Evolutionary conservation across 108 stramenopile genomes (phyloP), one percentile per base, ranked within the genome.

Genomic region (Fragilariopsis cylindrus): DNA sequence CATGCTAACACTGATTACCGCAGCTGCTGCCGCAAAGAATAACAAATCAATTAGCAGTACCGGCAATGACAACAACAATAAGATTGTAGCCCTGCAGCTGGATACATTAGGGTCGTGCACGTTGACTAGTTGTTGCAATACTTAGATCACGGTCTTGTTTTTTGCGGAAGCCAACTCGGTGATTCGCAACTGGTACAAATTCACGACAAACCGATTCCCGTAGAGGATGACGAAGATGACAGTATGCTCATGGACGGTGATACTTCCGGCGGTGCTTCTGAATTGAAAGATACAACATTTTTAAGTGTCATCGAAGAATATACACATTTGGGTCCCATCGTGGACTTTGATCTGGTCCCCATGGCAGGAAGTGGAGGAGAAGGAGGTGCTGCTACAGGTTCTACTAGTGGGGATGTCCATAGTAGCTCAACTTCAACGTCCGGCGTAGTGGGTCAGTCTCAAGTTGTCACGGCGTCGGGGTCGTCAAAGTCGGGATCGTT

Each of bases 401-500:
- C 60, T 62, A 76, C 57, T 13, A 69, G 16, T 19, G 21, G 15
- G 63, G 52, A 15, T 53, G 15, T 13, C 15, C 15, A 13, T 53
- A 53, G 15, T 53, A 53, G 15, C 52, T 57, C 57, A 8, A 1
- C 57, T 7, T 57, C 57, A 13, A 13, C 30, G 57, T 21, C 18
- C 57, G 60, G 39, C 41, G 55, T 63, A 69, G 76, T 60, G 8
- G 71, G 49, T 9, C 92, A 96, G 67, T 84, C 84, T 11, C 90
- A 97, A 57, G 91, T 97, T 7, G 99, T 97, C 30, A 99, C 99
- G 0, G 95, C 94, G 71, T 92, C 92, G 7, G 99, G 99, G 11
- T 84, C 87, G 48, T 88, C 77, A 57, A 89, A 85, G 69, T 90
- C 92, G 19, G 97, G 97, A 18, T 87, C 88, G 52, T 66, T 99